Conservation (phyloP, 225 moss, liverwort and hornwort species). For the Sphagnum contortum region DNA sequence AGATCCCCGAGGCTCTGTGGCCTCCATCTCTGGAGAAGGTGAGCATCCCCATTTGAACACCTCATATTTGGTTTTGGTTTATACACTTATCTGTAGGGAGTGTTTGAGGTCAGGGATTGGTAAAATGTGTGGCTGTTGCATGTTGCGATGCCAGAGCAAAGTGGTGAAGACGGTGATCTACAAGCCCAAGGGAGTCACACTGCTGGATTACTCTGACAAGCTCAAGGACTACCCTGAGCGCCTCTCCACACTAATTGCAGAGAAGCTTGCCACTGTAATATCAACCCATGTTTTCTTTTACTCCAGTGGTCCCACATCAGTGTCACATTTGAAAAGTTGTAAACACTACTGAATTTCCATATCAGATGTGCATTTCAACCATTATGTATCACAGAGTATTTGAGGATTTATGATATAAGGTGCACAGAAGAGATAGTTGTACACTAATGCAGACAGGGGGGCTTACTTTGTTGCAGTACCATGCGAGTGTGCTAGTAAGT, state of each 20-base stretch:
- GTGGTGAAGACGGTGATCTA: slow-evolving; percentile 63
- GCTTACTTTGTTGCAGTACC: slow-evolving; percentile 34
- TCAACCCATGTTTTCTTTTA: not conserved
- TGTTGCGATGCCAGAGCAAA: slow-evolving; percentile 54
- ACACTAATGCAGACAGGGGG: too few relatives aligned
- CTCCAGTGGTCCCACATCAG: not conserved
- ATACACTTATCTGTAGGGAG: not conserved
- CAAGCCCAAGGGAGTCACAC: slow-evolving; percentile 58
- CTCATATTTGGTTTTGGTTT: not conserved
- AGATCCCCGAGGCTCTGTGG: slow-evolving; percentile 69
- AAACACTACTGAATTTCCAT: too few relatives aligned
- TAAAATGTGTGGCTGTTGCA: not conserved
- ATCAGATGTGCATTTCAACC: not conserved
- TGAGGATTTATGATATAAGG: too few relatives aligned
- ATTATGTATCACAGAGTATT: not conserved
- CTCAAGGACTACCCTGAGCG: slow-evolving; percentile 36
- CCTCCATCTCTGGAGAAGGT: slow-evolving; percentile 92
- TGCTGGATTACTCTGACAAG: slow-evolving; percentile 51
- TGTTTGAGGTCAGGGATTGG: not conserved
- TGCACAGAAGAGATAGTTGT: too few relatives aligned
- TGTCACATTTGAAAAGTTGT: too few relatives aligned
- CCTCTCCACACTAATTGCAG: slow-evolving; percentile 33
- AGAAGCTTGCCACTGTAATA: slow-evolving; percentile 18
- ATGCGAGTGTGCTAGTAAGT: slow-evolving; percentile 52
- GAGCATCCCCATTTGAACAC: not conserved